These are phyloP conservation scores for Saccharum officinarum DNA, from an alignment of 176 grass and related monocot genomes.

Conservation along the genomic window DNA sequence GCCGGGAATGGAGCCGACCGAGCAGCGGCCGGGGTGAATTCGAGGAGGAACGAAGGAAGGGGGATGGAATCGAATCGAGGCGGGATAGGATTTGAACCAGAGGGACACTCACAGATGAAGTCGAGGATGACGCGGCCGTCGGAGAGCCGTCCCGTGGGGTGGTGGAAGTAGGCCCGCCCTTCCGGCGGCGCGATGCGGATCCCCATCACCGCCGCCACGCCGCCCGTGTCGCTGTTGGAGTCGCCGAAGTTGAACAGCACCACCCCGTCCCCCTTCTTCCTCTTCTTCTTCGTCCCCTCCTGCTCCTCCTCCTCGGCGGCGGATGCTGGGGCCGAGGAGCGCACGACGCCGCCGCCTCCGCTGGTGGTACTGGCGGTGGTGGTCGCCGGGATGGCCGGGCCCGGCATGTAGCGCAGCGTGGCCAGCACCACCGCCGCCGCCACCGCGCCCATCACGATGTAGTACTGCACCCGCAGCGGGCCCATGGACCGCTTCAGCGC, in stretches of 20 bases:
- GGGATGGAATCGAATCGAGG: neutral
- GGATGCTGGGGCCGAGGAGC: neutral
- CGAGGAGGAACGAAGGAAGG: neutral
- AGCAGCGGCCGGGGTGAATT: neutral
- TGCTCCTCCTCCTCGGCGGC: neutral
- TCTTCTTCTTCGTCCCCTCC: neutral
- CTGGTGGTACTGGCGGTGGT: neutral
- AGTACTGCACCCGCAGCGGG: conserved; percentile 45
- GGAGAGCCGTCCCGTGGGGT: conserved; percentile 60
- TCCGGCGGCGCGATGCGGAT: conserved; percentile 54
- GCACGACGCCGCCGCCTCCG: neutral
- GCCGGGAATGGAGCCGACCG: neutral
- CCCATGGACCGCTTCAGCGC: conserved; percentile 25
- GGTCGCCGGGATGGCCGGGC: neutral
- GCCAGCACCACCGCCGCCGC: conserved; percentile 40
- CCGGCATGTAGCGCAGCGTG: conserved; percentile 57
- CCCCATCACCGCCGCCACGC: conserved; percentile 61
- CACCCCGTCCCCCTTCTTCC: neutral
- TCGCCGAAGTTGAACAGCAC: conserved; percentile 90
- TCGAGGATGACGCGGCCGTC: conserved; percentile 95
- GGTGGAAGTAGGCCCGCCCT: conserved; percentile 59
- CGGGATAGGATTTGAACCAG: neutral
- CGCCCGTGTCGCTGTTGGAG: conserved; percentile 88
- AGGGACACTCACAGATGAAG: conserved; percentile 70
- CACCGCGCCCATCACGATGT: conserved; percentile 56